A percentile compares a stretch with the other conserved stretches of the same genome.
These are phyloP conservation scores for Miamiensis avidus DNA, from an alignment of 169 alveolate genomes.

Conservation along the genomic window DNA sequence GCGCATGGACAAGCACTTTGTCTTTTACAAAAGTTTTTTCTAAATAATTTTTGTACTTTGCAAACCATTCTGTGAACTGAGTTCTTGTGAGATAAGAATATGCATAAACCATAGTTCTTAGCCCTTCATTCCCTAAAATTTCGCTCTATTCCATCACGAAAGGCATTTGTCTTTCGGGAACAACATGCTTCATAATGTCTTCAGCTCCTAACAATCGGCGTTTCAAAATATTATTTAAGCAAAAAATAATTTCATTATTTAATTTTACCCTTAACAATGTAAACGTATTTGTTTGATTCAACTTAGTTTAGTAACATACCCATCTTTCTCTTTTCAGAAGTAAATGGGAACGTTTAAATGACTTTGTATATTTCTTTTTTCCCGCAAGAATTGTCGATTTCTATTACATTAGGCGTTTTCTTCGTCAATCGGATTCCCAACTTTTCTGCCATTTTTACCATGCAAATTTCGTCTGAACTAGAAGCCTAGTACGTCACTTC, in stretches of 20 bases:
- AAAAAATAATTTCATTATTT: too few relatives aligned
- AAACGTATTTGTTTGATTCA: neutral
- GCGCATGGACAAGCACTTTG: neutral
- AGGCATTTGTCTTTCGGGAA: neutral
- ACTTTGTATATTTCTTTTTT: neutral
- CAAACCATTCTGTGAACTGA: neutral
- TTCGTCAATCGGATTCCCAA: neutral
- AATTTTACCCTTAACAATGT: neutral
- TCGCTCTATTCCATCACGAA: neutral
- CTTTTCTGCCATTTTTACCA: neutral
- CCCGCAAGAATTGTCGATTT: neutral
- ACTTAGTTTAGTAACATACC: neutral
- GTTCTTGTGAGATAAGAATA: neutral
- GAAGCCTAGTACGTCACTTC: neutral
- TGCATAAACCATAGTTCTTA: neutral
- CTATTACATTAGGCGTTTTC: neutral
- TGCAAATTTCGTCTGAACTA: neutral
- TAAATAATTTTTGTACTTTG: too few relatives aligned
- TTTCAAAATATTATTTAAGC: too few relatives aligned
- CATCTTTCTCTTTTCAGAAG: neutral
- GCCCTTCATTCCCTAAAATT: neutral
- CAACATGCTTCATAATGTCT: neutral
- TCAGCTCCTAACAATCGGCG: neutral
- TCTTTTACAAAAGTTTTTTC: neutral
- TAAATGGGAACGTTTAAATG: neutral